Conservation (phyloP, 106 monocot species). For the Dendrobium chrysotoxum region DNA sequence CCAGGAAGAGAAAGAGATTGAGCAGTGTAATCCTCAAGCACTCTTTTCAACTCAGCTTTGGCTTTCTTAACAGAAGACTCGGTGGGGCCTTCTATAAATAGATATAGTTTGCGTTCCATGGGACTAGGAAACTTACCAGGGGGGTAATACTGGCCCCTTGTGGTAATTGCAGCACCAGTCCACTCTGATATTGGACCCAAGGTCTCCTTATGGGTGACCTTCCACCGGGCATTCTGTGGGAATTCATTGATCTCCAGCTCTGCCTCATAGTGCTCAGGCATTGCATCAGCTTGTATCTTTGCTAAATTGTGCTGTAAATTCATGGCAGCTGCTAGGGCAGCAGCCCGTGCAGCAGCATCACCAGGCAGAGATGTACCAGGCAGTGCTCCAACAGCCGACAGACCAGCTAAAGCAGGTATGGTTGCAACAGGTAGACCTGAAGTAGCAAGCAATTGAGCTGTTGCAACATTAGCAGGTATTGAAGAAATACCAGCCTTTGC, state of each 20-base stretch:
- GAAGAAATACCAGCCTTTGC: constrained; percentile 36
- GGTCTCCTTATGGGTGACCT: constrained; percentile 93
- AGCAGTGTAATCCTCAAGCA: constrained; percentile 76
- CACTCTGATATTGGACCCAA: constrained; percentile 88
- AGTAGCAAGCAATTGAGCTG: constrained; percentile 34
- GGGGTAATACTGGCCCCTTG: constrained; percentile 73
- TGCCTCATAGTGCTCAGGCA: constrained; percentile 92
- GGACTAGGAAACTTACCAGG: constrained; percentile 64
- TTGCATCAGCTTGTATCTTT: constrained; percentile 88
- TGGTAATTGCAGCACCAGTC: constrained; percentile 93
- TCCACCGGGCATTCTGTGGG: constrained; percentile 96
- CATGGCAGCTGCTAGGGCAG: constrained; percentile 79
- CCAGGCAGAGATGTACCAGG: constrained; percentile 21
- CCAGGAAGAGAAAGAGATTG: constrained; percentile 72
- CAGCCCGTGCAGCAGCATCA: constrained; percentile 75
- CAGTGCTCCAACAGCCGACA: constrained; percentile 11
- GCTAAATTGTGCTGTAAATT: constrained; percentile 88
- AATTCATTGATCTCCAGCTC: constrained; percentile 96
- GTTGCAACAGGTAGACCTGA: constrained; percentile 16
- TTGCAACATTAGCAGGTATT: constrained; percentile 19
- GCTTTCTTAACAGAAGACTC: constrained; percentile 96
- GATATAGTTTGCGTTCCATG: constrained; percentile 80
- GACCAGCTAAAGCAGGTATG: constrained; percentile 31
- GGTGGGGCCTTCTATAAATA: constrained; percentile 89
- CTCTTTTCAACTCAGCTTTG: constrained; percentile 77